A percentile compares a stretch with the other conserved stretches of the same genome.
Conservation (phyloP, 1,284 basidiomycete species). For the Pseudozyma thailandica region DNA sequence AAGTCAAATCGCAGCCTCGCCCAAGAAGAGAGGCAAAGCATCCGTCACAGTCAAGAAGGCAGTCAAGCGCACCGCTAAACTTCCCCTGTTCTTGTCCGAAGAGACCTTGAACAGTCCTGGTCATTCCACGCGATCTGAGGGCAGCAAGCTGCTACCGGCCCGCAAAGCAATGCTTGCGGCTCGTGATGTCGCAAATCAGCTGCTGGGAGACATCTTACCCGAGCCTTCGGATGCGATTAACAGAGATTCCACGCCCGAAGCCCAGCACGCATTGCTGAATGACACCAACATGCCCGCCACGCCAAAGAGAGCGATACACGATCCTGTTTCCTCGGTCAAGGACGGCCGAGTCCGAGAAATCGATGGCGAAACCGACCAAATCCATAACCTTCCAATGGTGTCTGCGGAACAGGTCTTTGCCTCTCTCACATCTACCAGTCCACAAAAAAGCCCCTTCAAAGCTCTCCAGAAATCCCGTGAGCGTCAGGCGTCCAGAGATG, state of each 20-base stretch:
- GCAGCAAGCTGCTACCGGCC: slow-evolving; percentile 16
- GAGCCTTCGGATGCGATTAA: background rate
- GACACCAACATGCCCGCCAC: slow-evolving; percentile 5
- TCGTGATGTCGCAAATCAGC: slow-evolving; percentile 18
- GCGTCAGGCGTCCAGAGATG: slow-evolving; percentile 10
- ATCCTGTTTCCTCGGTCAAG: background rate
- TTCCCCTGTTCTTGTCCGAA: slow-evolving; percentile 5
- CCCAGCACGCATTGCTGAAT: background rate
- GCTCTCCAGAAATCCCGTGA: slow-evolving; percentile 29
- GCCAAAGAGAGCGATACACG: slow-evolving; percentile 5
- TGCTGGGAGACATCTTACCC: slow-evolving; percentile 5
- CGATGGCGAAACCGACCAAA: background rate
- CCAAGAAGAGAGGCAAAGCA: slow-evolving; percentile 34
- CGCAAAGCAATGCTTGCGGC: slow-evolving; percentile 16
- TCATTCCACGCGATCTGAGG: background rate
- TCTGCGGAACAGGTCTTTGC: slow-evolving; percentile 34
- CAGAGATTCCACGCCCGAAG: too few species aligned
- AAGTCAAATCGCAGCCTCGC: slow-evolving; percentile 31
- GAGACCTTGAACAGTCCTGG: background rate
- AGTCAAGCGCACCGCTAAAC: slow-evolving; percentile 19
- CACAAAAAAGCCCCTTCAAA: slow-evolving; percentile 31
- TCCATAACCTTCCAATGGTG: slow-evolving; percentile 11
- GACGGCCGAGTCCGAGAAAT: background rate
- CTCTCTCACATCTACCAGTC: slow-evolving; percentile 14
- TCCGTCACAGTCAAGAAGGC: slow-evolving; percentile 26